A percentile compares a stretch with the other conserved stretches of the same genome.
These are phyloP conservation scores for Thelephora aurantiotincta DNA, from an alignment of 768 basidiomycete species.

Conservation along the genomic window DNA sequence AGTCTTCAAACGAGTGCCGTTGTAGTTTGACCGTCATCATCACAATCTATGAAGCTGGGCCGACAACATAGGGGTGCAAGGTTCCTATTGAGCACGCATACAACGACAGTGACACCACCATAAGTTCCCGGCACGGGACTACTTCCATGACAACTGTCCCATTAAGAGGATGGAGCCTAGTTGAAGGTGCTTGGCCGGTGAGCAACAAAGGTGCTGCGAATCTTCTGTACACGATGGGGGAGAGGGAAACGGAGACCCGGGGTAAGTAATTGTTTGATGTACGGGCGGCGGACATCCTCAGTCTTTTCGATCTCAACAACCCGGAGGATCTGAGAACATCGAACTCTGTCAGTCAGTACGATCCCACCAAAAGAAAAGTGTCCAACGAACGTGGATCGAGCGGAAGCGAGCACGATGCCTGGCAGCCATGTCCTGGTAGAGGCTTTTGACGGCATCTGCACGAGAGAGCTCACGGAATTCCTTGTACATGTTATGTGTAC, in stretches of 20 bases:
- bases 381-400: slow-evolving; percentile 75
- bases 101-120: too few species aligned
- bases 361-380: neutral
- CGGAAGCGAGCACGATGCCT: slow-evolving; percentile 98
- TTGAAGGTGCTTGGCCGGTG: slow-evolving; percentile 60
- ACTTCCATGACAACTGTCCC: too few species aligned
- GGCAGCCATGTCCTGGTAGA: slow-evolving; percentile 99
- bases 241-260: slow-evolving; percentile 96
- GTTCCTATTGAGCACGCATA: too few species aligned
- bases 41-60: too few species aligned
- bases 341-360: neutral
- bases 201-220: slow-evolving; percentile 70
- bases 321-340: slow-evolving; percentile 69
- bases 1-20: too few species aligned
- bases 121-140: too few species aligned
- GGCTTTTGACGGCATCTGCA: slow-evolving; percentile 86
- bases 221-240: slow-evolving; percentile 75
- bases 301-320: slow-evolving; percentile 92
- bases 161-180: neutral
- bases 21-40: too few species aligned
- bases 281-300: slow-evolving; percentile 86
- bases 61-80: too few species aligned
- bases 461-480: slow-evolving; percentile 94
- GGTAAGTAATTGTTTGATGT: slow-evolving; percentile 91
- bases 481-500: slow-evolving; percentile 99